A percentile compares a stretch with the other conserved stretches of the same genome.
These are phyloP conservation scores for Schizophyllum amplum DNA, from an alignment of 1,284 basidiomycete species.

Conservation along the genomic window DNA sequence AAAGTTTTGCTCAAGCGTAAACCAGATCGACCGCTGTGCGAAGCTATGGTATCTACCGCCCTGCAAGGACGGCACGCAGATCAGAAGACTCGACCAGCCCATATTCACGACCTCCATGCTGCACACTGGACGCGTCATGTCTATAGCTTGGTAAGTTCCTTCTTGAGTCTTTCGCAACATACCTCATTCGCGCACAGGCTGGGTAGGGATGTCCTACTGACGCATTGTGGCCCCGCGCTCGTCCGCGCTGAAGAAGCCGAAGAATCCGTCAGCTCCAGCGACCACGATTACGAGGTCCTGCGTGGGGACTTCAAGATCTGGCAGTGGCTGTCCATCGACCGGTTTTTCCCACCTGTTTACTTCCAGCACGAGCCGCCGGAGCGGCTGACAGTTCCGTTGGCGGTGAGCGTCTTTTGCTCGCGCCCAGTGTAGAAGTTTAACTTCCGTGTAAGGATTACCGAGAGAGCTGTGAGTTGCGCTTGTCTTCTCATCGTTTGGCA, in stretches of 20 bases:
- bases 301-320: conserved; percentile 52
- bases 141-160: conserved; percentile 46
- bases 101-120: conserved; percentile 63
- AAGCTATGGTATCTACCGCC: conserved; percentile 60
- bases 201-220: conserved; percentile 46
- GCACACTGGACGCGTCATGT: conserved; percentile 48
- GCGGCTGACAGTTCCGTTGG: conserved; percentile 23
- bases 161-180: not conserved
- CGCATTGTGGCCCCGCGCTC: conserved; percentile 37
- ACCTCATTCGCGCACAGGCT: conserved; percentile 35
- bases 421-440: not conserved
- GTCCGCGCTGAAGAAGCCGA: conserved; percentile 40
- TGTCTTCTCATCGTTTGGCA: conserved; percentile 16
- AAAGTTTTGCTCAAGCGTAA: conserved; percentile 7
- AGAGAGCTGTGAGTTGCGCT: conserved; percentile 46
- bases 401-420: conserved; percentile 52
- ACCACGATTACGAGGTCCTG: conserved; percentile 23
- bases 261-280: conserved; percentile 10
- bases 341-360: conserved; percentile 52
- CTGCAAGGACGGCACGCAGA: conserved; percentile 27
- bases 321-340: conserved; percentile 56
- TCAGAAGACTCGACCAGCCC: conserved; percentile 58
- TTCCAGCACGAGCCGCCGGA: conserved; percentile 24
- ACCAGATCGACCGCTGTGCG: conserved; percentile 58
- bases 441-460: conserved; percentile 51